These are phyloP conservation scores for Periconia digitata DNA, from an alignment of 2,329 filamentous ascomycete genomes.

Conservation along the genomic window DNA sequence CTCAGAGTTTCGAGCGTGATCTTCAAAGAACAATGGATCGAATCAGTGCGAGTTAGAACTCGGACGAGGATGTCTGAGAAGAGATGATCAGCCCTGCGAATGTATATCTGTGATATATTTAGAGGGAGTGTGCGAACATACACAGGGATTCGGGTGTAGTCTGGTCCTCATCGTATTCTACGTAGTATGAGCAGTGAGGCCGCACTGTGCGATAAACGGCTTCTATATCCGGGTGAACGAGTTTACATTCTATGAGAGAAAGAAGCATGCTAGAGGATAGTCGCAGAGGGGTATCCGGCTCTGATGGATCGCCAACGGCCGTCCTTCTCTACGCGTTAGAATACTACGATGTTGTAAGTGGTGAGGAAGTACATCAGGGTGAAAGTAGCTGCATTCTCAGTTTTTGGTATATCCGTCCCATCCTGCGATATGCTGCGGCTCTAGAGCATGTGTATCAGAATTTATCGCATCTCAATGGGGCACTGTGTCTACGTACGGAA, in stretches of 20 bases:
- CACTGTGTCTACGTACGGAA: neutral
- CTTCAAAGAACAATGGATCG: neutral
- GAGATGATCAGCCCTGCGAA: neutral
- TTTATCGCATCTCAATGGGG: neutral
- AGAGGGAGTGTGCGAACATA: neutral
- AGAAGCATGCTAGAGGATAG: neutral
- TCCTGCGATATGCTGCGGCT: neutral
- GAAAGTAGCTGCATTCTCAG: neutral
- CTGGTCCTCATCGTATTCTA: neutral
- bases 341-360: neutral
- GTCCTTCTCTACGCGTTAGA: neutral
- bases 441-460: neutral
- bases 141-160: neutral
- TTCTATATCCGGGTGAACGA: neutral
- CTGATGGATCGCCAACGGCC: neutral
- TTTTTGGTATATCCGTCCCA: neutral
- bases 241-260: neutral
- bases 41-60: neutral
- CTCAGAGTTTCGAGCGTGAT: neutral
- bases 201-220: neutral
- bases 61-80: neutral
- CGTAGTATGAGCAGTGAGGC: neutral
- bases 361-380: neutral
- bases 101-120: neutral
- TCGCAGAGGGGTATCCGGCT: neutral